Percentiles rank a stretch among this genome's conserved stretches.
These are phyloP conservation scores for Sarocladium brachiariae DNA, from an alignment of 2,329 filamentous ascomycete genomes.

Conservation along the genomic window DNA sequence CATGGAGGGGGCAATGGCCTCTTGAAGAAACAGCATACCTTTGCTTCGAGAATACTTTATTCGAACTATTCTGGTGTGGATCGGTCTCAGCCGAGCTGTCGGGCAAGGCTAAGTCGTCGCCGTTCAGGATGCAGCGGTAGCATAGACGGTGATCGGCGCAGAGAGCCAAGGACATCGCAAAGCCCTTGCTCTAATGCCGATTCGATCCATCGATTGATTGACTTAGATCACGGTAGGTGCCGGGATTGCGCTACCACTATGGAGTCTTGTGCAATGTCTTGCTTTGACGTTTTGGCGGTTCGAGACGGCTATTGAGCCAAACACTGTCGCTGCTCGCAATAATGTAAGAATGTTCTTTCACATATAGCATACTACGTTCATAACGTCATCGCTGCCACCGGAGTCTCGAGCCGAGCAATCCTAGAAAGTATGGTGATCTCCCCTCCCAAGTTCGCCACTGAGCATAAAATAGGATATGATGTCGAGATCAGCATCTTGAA, in stretches of 20 bases:
- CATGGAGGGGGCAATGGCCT: slow-evolving; percentile 1
- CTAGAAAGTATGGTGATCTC: neutral
- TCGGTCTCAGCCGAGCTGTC: slow-evolving; percentile 6
- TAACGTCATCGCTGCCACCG: neutral
- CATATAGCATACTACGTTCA: no score
- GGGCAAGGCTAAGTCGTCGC: slow-evolving; percentile 5
- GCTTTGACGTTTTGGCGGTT: neutral
- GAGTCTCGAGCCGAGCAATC: slow-evolving; percentile 3
- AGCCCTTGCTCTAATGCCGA: slow-evolving; percentile 5
- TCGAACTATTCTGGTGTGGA: neutral
- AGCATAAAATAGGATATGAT: slow-evolving; percentile 5
- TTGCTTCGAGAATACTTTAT: slow-evolving; percentile 9
- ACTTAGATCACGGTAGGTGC: slow-evolving; percentile 7
- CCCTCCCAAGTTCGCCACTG: neutral
- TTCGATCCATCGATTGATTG: slow-evolving; percentile 7
- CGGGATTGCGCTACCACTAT: slow-evolving; percentile 6
- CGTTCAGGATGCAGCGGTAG: slow-evolving; percentile 7
- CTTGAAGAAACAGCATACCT: neutral
- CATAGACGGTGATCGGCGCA: neutral
- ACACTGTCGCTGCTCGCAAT: no score
- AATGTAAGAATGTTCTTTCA: no score
- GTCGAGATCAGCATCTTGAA: slow-evolving; percentile 5
- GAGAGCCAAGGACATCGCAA: neutral
- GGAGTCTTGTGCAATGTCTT: neutral
- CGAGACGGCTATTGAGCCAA: no score